Conservation (phyloP, 2,329 filamentous ascomycete species). For the Ophiostoma perfectum region DNA sequence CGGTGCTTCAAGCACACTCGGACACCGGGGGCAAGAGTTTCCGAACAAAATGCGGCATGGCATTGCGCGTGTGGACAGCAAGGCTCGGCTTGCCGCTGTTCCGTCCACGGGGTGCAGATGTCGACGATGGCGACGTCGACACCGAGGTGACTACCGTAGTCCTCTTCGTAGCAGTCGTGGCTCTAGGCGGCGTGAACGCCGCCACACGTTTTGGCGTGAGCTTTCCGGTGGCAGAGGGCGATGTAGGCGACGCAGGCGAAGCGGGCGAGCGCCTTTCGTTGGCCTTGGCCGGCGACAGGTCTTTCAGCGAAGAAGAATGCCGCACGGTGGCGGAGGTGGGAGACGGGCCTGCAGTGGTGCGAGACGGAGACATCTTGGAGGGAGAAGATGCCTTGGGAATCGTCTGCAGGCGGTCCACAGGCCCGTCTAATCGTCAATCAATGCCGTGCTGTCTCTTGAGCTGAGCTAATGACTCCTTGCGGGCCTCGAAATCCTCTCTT, state of each 20-base stretch:
- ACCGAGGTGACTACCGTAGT: conserved; percentile 26
- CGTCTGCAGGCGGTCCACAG: conserved; percentile 50
- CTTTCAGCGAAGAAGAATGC: conserved; percentile 29
- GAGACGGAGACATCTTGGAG: conserved; percentile 24
- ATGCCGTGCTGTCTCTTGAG: conserved; percentile 97
- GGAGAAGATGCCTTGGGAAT: conserved; percentile 13
- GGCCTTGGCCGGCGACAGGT: conserved; percentile 27
- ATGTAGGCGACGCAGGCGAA: conserved; percentile 34
- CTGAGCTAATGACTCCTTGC: conserved; percentile 95
- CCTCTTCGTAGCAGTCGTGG: conserved; percentile 16
- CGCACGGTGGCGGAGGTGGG: conserved; percentile 40
- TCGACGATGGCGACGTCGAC: background rate
- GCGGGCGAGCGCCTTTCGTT: conserved; percentile 3
- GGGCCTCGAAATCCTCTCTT: conserved; percentile 88
- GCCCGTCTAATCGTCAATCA: conserved; percentile 84
- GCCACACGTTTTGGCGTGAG: conserved; percentile 14
- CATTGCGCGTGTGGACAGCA: conserved; percentile 35
- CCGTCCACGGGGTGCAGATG: background rate
- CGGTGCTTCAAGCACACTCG: conserved; percentile 22
- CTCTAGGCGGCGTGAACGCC: conserved; percentile 8
- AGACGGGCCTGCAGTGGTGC: conserved; percentile 59
- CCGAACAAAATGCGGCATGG: conserved; percentile 36
- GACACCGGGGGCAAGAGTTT: conserved; percentile 36
- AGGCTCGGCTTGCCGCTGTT: conserved; percentile 34
- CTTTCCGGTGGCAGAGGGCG: conserved; percentile 14